These are phyloP conservation scores for Meira nashicola DNA, from an alignment of 1,284 basidiomycete genomes.

Conservation along the genomic window DNA sequence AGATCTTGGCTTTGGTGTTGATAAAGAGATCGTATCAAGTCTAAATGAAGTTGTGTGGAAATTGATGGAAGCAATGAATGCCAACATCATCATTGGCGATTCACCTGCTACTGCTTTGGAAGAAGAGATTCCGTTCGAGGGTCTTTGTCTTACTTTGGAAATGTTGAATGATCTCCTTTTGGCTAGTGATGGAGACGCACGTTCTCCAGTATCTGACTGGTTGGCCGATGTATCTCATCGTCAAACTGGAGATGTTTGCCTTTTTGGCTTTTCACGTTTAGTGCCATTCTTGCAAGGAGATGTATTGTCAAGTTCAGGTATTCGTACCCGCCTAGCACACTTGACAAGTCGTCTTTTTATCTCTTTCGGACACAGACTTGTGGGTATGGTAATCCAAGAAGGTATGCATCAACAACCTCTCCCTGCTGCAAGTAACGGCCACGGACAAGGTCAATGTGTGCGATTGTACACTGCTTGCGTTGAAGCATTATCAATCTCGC, in stretches of 20 bases:
- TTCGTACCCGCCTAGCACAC: slow-evolving; percentile 22
- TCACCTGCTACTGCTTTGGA: slow-evolving; percentile 26
- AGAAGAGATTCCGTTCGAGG: slow-evolving; percentile 38
- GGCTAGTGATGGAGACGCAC: slow-evolving; percentile 21
- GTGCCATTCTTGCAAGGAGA: slow-evolving; percentile 20
- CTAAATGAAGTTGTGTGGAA: slow-evolving; percentile 4
- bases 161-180: slow-evolving; percentile 24
- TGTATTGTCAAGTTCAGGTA: slow-evolving; percentile 22
- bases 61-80: slow-evolving; percentile 4
- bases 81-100: not conserved
- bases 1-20: slow-evolving; percentile 6
- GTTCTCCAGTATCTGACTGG: slow-evolving; percentile 6
- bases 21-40: not conserved
- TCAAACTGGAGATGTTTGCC: slow-evolving; percentile 27
- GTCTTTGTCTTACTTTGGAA: slow-evolving; percentile 27
- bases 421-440: no score
- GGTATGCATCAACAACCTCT: not conserved
- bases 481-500: not conserved
- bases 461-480: not conserved
- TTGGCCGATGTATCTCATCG: not conserved
- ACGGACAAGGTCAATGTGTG: no score
- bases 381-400: not conserved
- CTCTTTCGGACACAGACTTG: slow-evolving; percentile 2
- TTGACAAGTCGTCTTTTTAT: slow-evolving; percentile 14
- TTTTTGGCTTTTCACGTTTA: slow-evolving; percentile 29